Conservation (phyloP, 2,329 filamentous ascomycete genomes). For the Daldinia eschscholtzii region DNA sequence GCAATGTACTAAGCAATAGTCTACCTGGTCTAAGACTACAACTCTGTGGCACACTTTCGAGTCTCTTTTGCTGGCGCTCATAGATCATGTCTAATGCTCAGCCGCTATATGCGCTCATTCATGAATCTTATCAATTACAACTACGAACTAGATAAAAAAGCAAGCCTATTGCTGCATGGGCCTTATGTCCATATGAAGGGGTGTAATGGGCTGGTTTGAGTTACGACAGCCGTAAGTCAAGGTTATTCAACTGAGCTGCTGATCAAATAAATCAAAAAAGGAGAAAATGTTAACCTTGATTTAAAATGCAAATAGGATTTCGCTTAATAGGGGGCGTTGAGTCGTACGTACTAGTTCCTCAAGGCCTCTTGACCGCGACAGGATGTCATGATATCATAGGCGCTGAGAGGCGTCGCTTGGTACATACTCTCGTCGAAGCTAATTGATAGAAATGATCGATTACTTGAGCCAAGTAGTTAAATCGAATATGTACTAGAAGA, state of each 20-base stretch:
- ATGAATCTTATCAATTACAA: too few species aligned
- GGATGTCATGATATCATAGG: background rate
- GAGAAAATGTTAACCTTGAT: background rate
- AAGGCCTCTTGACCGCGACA: background rate
- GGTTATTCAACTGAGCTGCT: background rate
- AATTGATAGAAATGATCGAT: background rate
- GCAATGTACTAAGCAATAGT: background rate
- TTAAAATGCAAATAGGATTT: background rate
- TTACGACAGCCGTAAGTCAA: background rate
- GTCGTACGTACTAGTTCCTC: background rate
- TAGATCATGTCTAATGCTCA: background rate
- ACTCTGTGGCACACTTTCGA: background rate
- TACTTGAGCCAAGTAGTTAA: background rate
- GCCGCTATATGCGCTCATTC: too few species aligned
- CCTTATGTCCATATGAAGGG: too few species aligned
- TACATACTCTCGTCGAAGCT: background rate
- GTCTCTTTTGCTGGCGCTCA: background rate
- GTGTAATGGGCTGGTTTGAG: background rate
- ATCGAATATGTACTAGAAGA: background rate
- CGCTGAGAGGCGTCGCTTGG: background rate
- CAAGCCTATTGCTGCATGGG: too few species aligned
- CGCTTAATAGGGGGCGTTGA: background rate
- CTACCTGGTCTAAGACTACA: background rate
- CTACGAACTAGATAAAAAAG: too few species aligned
- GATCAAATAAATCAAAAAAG: background rate